phyloP scores from a whole-genome alignment of 139 green algal species.

The Desmodesmus armatus region DNA sequence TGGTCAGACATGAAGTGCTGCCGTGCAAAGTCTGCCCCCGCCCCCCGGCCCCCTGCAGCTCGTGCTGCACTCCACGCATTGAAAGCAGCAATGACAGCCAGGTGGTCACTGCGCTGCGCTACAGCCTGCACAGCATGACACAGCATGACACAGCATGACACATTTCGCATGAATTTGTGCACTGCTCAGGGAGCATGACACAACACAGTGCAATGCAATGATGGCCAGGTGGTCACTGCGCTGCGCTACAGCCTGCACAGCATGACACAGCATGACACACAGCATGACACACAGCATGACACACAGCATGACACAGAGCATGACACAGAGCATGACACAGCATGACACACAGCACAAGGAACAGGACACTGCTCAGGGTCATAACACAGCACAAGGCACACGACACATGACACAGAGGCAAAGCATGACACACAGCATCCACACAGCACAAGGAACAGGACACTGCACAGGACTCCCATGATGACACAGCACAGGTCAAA shows the following conservation, averaged over 20 bases:
- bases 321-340: too few species aligned
- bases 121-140: slow-evolving; percentile 49
- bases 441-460: too few species aligned
- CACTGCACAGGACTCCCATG: background rate
- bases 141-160: slow-evolving; percentile 47
- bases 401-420: slow-evolving; percentile 85
- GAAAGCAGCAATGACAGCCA: slow-evolving; percentile 87
- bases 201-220: too few species aligned
- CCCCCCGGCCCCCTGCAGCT: slow-evolving; percentile 16
- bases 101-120: slow-evolving; percentile 81
- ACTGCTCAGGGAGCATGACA: too few species aligned
- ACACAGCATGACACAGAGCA: too few species aligned
- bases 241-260: slow-evolving; percentile 49
- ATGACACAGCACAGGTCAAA: too few species aligned
- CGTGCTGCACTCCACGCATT: slow-evolving; percentile 57
- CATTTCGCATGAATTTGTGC: background rate
- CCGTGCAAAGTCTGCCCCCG: slow-evolving; percentile 38
- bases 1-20: slow-evolving; percentile 23
- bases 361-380: too few species aligned
- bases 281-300: too few species aligned
- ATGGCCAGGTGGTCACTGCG: slow-evolving; percentile 88
- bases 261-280: slow-evolving; percentile 15
- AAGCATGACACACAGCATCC: too few species aligned
- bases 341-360: slow-evolving; percentile 45
- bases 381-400: too few species aligned